phyloP scores from a whole-genome alignment of 164 flowering plant genomes.

The Macadamia tetraphylla region DNA sequence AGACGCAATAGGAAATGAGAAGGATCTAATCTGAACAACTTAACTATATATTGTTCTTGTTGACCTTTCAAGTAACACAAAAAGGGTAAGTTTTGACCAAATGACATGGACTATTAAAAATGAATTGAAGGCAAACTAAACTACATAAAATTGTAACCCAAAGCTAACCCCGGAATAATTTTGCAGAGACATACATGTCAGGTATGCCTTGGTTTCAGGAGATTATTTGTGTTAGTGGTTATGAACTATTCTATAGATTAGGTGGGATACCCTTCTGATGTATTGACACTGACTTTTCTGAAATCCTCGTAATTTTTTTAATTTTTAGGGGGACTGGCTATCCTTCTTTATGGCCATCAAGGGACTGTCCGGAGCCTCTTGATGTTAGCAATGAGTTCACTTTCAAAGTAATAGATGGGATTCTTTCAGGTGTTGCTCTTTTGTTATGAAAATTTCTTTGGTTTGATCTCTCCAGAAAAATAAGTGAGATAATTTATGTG shows the following conservation, averaged over 20 bases:
- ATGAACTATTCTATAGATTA: not conserved
- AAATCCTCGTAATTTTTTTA: constrained; percentile 10
- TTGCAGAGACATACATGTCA: too few relatives aligned
- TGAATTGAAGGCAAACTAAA: too few relatives aligned
- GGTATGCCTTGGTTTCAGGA: too few relatives aligned
- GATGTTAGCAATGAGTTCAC: constrained; percentile 92
- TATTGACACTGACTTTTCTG: not conserved
- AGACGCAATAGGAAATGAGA: too few relatives aligned
- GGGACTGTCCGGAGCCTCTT: constrained; percentile 72
- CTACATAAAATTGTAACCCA: too few relatives aligned
- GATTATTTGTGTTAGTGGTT: too few relatives aligned
- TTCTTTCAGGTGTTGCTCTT: constrained; percentile 62
- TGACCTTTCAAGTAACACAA: too few relatives aligned
- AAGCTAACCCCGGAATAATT: too few relatives aligned
- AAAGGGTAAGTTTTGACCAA: too few relatives aligned
- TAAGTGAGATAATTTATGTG: not conserved
- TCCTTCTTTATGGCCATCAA: constrained; percentile 82
- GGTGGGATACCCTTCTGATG: not conserved
- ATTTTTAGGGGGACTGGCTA: constrained; percentile 76
- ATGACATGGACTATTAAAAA: too few relatives aligned
- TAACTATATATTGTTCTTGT: too few relatives aligned
- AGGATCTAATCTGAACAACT: too few relatives aligned
- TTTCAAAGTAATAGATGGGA: constrained; percentile 76
- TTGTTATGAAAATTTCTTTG: constrained; percentile 1
- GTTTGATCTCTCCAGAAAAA: not conserved